These are phyloP conservation scores for Sclerotinia minor DNA, from an alignment of 2,329 filamentous ascomycete genomes.

Conservation along the genomic window DNA sequence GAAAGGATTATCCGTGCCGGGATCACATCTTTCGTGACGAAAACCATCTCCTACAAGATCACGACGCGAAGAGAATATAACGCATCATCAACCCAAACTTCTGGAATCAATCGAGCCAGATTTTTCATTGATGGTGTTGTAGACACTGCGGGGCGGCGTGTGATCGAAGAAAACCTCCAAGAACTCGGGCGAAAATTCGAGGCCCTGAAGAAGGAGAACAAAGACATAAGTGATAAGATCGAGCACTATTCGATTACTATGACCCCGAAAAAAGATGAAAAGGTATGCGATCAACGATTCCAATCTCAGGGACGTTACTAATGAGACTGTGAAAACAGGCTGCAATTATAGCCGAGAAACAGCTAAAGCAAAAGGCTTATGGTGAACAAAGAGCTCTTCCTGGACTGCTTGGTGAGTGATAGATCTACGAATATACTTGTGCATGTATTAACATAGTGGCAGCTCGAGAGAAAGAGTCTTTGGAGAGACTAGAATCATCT, in stretches of 20 bases:
- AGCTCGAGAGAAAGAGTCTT: constrained; percentile 42
- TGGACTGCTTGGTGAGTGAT: constrained; percentile 63
- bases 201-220: constrained; percentile 32
- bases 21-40: constrained; percentile 70
- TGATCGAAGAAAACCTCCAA: constrained; percentile 56
- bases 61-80: constrained; percentile 75
- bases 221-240: constrained; percentile 27
- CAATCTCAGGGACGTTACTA: background rate
- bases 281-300: constrained; percentile 42
- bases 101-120: constrained; percentile 58
- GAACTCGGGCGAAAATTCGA: constrained; percentile 36
- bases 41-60: constrained; percentile 62
- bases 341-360: constrained; percentile 62
- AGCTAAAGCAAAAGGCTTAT: constrained; percentile 63
- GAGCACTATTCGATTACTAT: constrained; percentile 45
- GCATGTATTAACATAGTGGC: constrained; percentile 37
- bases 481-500: constrained; percentile 43
- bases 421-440: background rate
- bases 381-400: constrained; percentile 68
- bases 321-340: constrained; percentile 43
- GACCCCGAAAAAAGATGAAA: constrained; percentile 42
- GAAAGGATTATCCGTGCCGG: constrained; percentile 56
- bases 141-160: constrained; percentile 63
- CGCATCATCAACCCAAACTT: constrained; percentile 69
- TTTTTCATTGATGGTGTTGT: constrained; percentile 79